phyloP scores from a whole-genome alignment of 1,284 basidiomycete genomes.

The Fistulinella cinereoalba region DNA sequence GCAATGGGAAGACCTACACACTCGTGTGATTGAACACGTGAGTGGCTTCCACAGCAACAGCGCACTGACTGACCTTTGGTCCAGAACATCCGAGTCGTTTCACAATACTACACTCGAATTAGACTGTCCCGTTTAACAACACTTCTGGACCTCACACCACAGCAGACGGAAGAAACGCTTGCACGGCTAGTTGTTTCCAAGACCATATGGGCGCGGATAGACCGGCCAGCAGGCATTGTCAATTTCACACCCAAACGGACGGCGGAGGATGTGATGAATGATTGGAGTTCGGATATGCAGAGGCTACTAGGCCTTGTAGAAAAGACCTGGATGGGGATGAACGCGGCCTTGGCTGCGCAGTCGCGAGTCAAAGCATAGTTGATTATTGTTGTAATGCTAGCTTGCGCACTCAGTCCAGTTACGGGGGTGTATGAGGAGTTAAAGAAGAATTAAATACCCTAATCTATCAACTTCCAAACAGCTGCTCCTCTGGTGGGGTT shows the following conservation, averaged over 20 bases:
- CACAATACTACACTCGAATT: slow-evolving; percentile 94
- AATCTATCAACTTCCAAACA: slow-evolving; percentile 20
- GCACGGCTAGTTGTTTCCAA: slow-evolving; percentile 88
- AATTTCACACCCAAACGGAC: slow-evolving; percentile 78
- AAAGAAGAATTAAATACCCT: slow-evolving; percentile 4
- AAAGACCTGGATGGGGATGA: slow-evolving; percentile 90
- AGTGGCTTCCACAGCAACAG: slow-evolving; percentile 31
- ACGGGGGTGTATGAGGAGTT: slow-evolving; percentile 5
- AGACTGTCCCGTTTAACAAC: slow-evolving; percentile 80
- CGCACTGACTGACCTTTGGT: slow-evolving; percentile 7
- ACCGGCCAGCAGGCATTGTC: slow-evolving; percentile 88
- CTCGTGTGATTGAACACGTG: slow-evolving; percentile 95
- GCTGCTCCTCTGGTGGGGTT: slow-evolving; percentile 15
- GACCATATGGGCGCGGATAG: slow-evolving; percentile 91
- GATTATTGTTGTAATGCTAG: slow-evolving; percentile 27
- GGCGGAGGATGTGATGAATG: slow-evolving; percentile 91
- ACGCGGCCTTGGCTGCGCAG: slow-evolving; percentile 79
- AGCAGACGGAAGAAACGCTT: slow-evolving; percentile 85
- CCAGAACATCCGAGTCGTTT: slow-evolving; percentile 96
- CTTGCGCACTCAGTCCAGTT: slow-evolving; percentile 5
- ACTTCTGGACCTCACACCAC: slow-evolving; percentile 81
- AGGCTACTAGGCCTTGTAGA: slow-evolving; percentile 80
- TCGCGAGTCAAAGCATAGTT: slow-evolving; percentile 54
- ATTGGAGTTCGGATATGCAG: slow-evolving; percentile 95
- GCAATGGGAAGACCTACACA: slow-evolving; percentile 95